Evolutionary conservation across 768 basidiomycete species (phyloP), one percentile per base, ranked within the genome.

Genomic region (Leccinum olivaceopallidum): DNA sequence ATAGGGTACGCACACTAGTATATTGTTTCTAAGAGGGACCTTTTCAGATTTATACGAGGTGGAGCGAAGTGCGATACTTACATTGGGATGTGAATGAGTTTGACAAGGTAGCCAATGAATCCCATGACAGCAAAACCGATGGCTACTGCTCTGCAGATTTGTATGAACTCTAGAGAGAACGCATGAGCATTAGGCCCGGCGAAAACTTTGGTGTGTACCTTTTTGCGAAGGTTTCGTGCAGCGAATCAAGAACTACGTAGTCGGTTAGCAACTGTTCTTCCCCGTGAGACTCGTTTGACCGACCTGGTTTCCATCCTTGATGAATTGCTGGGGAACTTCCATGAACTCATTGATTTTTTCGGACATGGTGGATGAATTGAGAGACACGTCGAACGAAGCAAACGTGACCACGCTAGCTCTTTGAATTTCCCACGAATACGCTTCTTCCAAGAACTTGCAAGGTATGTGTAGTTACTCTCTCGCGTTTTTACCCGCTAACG

Each of bases 111-210:
- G 16, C 97, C 97, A 74, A 99, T 95, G 83, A 98, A 96, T 16
- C 97, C 97, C 95, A 98, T 98, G 66, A 99, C 92, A 55, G 89
- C 94, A 71, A 99, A 99, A 14, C 97, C 97, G 62, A 98, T 88
- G 2, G 95, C 95, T 57, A 99, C 94, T 36, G 97, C 97, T 74
- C 88, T 90, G 80, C 89, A 98, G 65, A 99, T 95, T 73, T 96
- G 94, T 47, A 85, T 67, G 77, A 95, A 99, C 75, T 99, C 97
- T 99, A 74, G 20, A 63, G 34, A 54, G 22, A 32, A 58, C 16
- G 4, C 12, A 50, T 64, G 51, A 69, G 28, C 34, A 32, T 5
- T 32, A 57, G 42, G 10, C n/a, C 44, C 9, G 10, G 7, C 53
- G 36, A 30, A 22, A 18, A 48, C 55, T 13, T 57, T 16, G 13